Percentiles rank a stretch among this genome's conserved stretches.
These are phyloP conservation scores for Apiospora saccharicola DNA, from an alignment of 2,329 filamentous ascomycete genomes.

Conservation along the genomic window DNA sequence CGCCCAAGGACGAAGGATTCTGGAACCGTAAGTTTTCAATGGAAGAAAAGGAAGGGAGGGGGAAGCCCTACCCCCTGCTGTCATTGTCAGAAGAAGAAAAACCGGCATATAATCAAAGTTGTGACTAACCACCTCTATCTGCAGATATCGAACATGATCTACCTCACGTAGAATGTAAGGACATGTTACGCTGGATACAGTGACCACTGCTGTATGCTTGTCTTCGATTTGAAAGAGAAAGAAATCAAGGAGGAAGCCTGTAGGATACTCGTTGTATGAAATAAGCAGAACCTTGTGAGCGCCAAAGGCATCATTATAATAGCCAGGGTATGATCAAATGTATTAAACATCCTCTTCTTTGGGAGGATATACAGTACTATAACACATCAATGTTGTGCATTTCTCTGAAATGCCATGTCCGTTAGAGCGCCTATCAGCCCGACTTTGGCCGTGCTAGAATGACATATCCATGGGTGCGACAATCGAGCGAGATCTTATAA, in stretches of 20 bases:
- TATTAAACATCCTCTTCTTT: constrained; percentile 4
- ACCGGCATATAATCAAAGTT: neutral
- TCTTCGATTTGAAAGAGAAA: neutral
- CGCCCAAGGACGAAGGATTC: constrained; percentile 35
- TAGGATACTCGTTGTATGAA: neutral
- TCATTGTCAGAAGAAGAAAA: neutral
- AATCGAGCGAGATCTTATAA: neutral
- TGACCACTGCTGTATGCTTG: neutral
- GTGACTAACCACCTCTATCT: neutral
- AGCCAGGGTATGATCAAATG: constrained; percentile 15
- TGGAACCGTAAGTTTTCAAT: constrained; percentile 31
- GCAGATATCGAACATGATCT: constrained; percentile 32
- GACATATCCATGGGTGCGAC: neutral
- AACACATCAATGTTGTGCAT: constrained; percentile 8
- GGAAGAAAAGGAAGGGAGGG: neutral
- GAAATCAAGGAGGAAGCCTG: neutral
- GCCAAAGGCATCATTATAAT: neutral
- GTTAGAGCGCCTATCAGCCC: neutral
- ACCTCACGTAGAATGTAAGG: constrained; percentile 35
- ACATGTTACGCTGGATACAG: constrained; percentile 34
- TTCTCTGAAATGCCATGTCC: constrained; percentile 6
- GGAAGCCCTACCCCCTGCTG: neutral
- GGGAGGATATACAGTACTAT: constrained; percentile 8
- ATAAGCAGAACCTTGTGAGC: neutral
- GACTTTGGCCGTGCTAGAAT: neutral